Evolutionary conservation across 495 filamentous ascomycete species (phyloP), one percentile per base, ranked within the genome.

Genomic region (Neurospora sp.): DNA sequence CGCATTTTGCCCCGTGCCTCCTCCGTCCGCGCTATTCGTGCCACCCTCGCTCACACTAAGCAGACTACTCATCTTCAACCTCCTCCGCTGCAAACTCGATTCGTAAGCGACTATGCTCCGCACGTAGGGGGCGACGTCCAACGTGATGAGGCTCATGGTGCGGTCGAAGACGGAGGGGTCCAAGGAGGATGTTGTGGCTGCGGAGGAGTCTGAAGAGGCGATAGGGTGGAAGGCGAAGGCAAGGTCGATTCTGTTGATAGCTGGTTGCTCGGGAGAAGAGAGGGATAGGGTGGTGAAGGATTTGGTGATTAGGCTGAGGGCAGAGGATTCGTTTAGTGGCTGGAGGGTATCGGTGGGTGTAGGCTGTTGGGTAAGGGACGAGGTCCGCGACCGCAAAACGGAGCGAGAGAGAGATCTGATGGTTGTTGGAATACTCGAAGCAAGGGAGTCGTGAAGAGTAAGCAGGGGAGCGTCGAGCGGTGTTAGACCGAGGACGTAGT

Each of bases 71-170:
- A 93, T 77, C 18, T 85, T 86, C 16, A 88, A 75, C 1, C 94
- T 86, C 74, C 93, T 87, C 74, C 90, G 84, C 69, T 92, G 89
- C 0, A 94, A 85, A 12, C 84, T 85, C 4, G 89, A 81, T 74
- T 97, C 95, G 76, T 92, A 91, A 0, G 88, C 83, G 38, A 93
- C 89, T 75, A 98, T 97, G 10, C 85, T 83, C 22, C 96, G 91
- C 27, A 97, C 86, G 75, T 92, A 98, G 0, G 94, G 95, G 0
- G 92, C 93, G 8, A 97, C 81, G 73, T 99, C 96, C 61, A 91
- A 85, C 5, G 84, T 83, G 41, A 97, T 87, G 9, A 89, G 82
- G 3, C 81, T 76, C 45, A 89, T 77, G 0, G 89, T 88, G 42
- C 92, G 87, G 72, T 96, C 92, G 73, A 97, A 92, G 0, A 89